Evolutionary conservation across 2,329 filamentous ascomycete species (phyloP).

Genomic region (Colletotrichum sp.): DNA sequence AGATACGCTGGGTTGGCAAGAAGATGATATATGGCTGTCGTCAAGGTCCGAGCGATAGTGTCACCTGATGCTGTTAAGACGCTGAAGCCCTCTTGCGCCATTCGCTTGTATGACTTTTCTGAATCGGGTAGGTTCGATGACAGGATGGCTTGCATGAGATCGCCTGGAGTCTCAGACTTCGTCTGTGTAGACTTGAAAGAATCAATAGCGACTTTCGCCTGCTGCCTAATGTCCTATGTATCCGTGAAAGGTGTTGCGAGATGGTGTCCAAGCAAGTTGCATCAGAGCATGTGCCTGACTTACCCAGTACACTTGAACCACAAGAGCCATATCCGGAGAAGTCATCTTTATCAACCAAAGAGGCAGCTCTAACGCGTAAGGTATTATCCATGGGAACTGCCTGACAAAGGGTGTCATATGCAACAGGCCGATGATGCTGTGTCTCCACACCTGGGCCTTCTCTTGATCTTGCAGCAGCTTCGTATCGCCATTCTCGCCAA

Average conservation of each 20-base stretch:
- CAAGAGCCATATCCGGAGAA: not conserved
- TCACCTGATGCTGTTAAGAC: not conserved
- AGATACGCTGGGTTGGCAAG: not conserved
- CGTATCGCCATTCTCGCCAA: not conserved
- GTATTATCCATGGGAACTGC: not conserved
- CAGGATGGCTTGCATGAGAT: not conserved
- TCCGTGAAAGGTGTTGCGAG: not conserved
- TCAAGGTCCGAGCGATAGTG: not conserved
- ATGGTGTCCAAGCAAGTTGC: rapidly evolving
- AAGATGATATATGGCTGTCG: not conserved
- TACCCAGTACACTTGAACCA: not conserved
- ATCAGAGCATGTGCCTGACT: not conserved
- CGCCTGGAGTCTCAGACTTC: not conserved
- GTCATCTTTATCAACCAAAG: not conserved
- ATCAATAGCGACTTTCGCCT: not conserved
- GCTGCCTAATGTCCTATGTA: not conserved
- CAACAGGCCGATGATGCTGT: not conserved
- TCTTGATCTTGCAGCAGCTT: not conserved
- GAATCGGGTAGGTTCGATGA: not conserved
- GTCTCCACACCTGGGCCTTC: not conserved
- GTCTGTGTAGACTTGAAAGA: not conserved
- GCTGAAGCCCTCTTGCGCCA: not conserved
- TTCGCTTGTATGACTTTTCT: not conserved
- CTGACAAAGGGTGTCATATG: not conserved
- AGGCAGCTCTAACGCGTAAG: not conserved